Base-by-base conservation (phyloP, 2,329 filamentous ascomycete species). In the Alternaria incomplexa region DNA sequence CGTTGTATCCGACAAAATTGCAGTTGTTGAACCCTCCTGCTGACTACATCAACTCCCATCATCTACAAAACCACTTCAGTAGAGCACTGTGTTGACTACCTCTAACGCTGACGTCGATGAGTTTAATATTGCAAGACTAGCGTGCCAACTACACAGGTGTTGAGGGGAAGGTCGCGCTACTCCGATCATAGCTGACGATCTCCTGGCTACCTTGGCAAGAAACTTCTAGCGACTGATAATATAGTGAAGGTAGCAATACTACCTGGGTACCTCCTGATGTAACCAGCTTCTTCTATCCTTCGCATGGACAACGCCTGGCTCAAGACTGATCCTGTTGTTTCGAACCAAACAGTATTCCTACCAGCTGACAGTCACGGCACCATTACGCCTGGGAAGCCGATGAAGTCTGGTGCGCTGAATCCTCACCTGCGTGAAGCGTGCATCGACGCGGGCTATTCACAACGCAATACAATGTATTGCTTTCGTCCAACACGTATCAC, bases 291-390 rank as follows among this genome's bases (percentile, higher is more conserved):
- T 40, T 1, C 8, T 17, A 11, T 5, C 0, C 36, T 40, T 17
- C n/a, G 36, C 36, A 40, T 2, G 36, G 8, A 40, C n/a, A 2
- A 17, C 6, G 36, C 0, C n/a, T 17, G 8, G 8, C n/a, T 40
- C n/a, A 6, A 10, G 36, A 40, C 3, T 17, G 5, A 40, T 6
- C 1, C 0, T 9, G 1, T 17, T 1, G 9, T 2, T 40, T 5
- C 1, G 36, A 40, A 17, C 8, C 9, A 11, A 40, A 9, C n/a
- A 6, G 36, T 4, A 2, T 40, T 40, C 8, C n/a, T 11, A 0
- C 1, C n/a, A 40, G n/a, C 36, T 40, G 5, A 5, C 15, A 3
- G 15, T 3, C 32, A 17, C 4, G 2, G 2, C 0, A 40, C 4
- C 15, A 17, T 17, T 3, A 40, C 36, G n/a, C n/a, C 36, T 17